Base-by-base conservation (phyloP, 148 eudicot species). In the Cornus controversa region DNA sequence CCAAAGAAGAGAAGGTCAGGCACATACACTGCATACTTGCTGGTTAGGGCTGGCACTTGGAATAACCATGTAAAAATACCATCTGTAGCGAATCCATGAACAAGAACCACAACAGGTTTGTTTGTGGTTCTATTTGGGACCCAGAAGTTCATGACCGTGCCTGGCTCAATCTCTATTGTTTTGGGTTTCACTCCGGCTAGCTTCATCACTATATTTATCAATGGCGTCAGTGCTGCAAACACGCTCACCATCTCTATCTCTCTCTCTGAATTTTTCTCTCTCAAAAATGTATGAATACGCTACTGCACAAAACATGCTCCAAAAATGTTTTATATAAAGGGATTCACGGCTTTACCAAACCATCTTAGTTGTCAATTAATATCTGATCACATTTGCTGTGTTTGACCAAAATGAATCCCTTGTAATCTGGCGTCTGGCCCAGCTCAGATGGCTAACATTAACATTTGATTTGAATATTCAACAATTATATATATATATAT, bases 1-100 rank as follows among this genome's bases (percentile, higher is more conserved):
- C 90, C 90, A 31, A 89, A 89, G 84, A 89, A 90, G 25, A 87
- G 27, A 28, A 90, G 77, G 77, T 88, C 88, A 15, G 93, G 93
- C 40, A 88, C 83, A 66, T 82, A 86, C 10, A 90, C 70, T 14
- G 86, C 22, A 71, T 77, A 90, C 0, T 78, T 66, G 54, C 74
- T 45, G n/a, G 82, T 34, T 3, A 90, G 66, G 70, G 81, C 23
- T 0, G 82, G 16, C 4, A 77, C 77, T 86, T 86, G 89, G 77
- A 83, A 71, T 47, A 79, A 80, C 91, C 91, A 90, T 70, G 82
- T 81, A 0, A 86, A 23, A 25, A 88, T 69, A 0, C 89, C 91
- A 40, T 90, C 83, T 4, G 67, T 82, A 22, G 75, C 76, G 71
- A 90, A 86, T 0, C 91, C 86, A 63, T 90, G 93, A 28, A 86